Conservation (phyloP, 257 asterid species). For the Henckelia pumila region DNA sequence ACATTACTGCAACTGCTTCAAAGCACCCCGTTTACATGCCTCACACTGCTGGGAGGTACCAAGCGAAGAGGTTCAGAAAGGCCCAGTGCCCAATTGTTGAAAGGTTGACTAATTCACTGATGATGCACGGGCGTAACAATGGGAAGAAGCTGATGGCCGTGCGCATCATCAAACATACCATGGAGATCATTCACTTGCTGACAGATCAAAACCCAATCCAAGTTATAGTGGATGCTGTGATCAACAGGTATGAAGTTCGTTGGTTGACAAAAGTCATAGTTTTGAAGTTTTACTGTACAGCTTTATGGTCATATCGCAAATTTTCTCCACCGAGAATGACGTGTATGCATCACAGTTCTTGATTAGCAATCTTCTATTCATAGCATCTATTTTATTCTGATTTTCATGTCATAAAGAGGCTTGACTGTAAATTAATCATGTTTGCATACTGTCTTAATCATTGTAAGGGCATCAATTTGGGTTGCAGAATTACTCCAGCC, state of each 20-base stretch:
- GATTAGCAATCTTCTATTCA: background rate
- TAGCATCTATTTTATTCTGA: background rate
- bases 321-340: background rate
- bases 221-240: conserved; percentile 76
- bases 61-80: conserved; percentile 72
- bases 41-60: conserved; percentile 92
- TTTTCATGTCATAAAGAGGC: background rate
- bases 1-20: conserved; percentile 74
- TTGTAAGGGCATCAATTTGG: background rate
- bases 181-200: conserved; percentile 82
- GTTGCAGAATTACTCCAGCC: background rate
- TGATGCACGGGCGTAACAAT: conserved; percentile 94
- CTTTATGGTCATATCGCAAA: background rate
- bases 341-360: background rate
- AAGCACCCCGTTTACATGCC: conserved; percentile 70
- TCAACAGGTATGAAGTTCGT: conserved; percentile 55
- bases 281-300: background rate
- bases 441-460: background rate
- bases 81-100: conserved; percentile 85
- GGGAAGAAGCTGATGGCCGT: conserved; percentile 91
- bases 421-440: background rate
- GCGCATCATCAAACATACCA: conserved; percentile 77
- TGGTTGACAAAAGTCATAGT: background rate
- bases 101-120: conserved; percentile 76
- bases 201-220: conserved; percentile 84